These are phyloP conservation scores for Tolypocladium endophyticum DNA, from an alignment of 2,329 filamentous ascomycete species.

Conservation along the genomic window DNA sequence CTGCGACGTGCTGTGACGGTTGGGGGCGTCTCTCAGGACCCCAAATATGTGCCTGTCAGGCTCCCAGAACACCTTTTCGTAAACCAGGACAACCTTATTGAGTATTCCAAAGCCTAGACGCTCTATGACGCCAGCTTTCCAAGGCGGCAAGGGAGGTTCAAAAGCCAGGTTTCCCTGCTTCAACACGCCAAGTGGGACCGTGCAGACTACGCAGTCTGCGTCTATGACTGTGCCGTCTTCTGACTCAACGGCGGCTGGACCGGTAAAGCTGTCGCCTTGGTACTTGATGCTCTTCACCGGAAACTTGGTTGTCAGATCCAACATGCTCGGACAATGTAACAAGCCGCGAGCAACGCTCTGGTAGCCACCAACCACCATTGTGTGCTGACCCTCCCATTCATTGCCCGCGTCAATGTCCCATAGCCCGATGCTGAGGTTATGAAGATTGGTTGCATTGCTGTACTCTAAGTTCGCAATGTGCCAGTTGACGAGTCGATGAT, in stretches of 20 bases:
- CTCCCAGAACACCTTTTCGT: slow-evolving; percentile 87
- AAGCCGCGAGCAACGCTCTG: slow-evolving; percentile 86
- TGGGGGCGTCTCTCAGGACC: slow-evolving; percentile 64
- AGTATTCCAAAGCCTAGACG: slow-evolving; percentile 86
- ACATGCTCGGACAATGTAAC: slow-evolving; percentile 61
- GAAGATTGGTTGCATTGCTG: slow-evolving; percentile 84
- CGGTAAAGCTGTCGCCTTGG: slow-evolving; percentile 35
- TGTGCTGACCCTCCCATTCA: slow-evolving; percentile 91
- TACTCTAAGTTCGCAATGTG: slow-evolving; percentile 98
- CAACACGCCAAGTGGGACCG: slow-evolving; percentile 80
- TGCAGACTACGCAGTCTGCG: slow-evolving; percentile 87
- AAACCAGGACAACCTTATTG: slow-evolving; percentile 92
- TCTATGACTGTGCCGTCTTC: slow-evolving; percentile 66
- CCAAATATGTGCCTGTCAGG: slow-evolving; percentile 86
- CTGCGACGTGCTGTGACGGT: slow-evolving; percentile 62
- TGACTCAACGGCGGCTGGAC: slow-evolving; percentile 56
- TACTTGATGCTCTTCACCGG: slow-evolving; percentile 62
- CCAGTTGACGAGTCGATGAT: slow-evolving; percentile 91
- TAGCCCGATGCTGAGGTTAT: slow-evolving; percentile 74
- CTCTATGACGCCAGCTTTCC: slow-evolving; percentile 71
- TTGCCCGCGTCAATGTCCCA: slow-evolving; percentile 98
- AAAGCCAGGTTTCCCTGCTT: slow-evolving; percentile 79
- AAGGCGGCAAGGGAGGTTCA: slow-evolving; percentile 76
- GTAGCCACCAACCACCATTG: slow-evolving; percentile 88
- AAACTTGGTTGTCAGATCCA: slow-evolving; percentile 67